Percentiles rank a stretch among this genome's conserved stretches.
phyloP scores from a whole-genome alignment of 2,329 filamentous ascomycete species.

The Penicillium psychrosexuale region DNA sequence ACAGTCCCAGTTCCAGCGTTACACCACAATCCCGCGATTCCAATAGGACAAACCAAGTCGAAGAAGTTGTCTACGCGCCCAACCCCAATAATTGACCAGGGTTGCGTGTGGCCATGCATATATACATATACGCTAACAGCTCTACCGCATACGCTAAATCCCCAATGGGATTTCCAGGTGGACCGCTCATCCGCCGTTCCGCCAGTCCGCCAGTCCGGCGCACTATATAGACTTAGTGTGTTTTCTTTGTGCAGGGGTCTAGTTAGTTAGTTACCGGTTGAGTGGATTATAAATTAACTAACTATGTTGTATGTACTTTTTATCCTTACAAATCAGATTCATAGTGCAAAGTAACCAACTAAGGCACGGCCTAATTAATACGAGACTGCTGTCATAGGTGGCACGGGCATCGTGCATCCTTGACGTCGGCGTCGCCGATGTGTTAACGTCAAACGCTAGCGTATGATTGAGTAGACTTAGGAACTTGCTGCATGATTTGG shows the following conservation, averaged over 20 bases:
- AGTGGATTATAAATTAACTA: background rate
- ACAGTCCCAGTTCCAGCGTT: background rate
- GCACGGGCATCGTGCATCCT: background rate
- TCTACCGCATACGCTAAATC: background rate
- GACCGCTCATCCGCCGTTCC: conserved; percentile 4
- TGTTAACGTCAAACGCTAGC: background rate
- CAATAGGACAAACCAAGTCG: background rate
- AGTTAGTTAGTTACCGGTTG: background rate
- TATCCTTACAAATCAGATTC: background rate
- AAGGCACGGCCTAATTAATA: background rate
- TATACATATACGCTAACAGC: background rate
- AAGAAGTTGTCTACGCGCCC: background rate
- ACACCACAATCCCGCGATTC: background rate
- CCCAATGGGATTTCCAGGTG: background rate
- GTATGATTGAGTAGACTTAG: background rate
- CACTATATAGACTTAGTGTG: background rate
- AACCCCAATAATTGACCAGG: background rate
- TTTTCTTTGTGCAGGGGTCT: background rate
- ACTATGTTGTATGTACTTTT: no score
- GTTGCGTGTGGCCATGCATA: background rate
- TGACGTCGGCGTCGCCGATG: conserved; percentile 2
- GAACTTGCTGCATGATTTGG: background rate
- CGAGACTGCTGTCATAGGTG: conserved; percentile 1
- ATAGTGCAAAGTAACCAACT: background rate
- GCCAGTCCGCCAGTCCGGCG: background rate